Base-by-base conservation (phyloP, 352 stramenopile species). In the Pythium guiyangense region DNA sequence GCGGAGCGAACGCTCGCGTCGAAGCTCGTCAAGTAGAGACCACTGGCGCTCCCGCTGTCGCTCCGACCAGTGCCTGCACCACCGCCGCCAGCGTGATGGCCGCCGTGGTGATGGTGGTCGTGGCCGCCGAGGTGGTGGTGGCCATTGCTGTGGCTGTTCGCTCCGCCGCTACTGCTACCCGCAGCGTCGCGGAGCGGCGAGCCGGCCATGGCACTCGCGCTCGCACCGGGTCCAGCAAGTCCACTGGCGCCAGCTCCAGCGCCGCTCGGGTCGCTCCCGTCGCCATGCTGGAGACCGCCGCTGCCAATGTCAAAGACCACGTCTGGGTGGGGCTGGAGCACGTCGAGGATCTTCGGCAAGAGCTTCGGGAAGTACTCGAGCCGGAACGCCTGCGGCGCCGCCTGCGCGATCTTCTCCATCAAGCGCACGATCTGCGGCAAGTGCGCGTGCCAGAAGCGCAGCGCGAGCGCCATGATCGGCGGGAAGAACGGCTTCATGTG, bases 401-500 rank as follows among this genome's bases (percentile, higher is more conserved):
- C 79, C 31, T 90, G 73, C 0, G 85, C 82, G 20, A 97, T 88
- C 43, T 92, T 86, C 58, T 99, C 92, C 10, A 99, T 85, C 10
- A 99, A 79, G 0, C 80, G 88, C 25, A 99, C 93, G 56, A 99
- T 96, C 54, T 98, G 92, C 20, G 89, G 78, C 27, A 99, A 74
- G 71, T 99, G 97, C 1, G 88, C 79, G n/a, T 78, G 72, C 97
- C 97, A 99, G 62, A 98, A 99, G 15, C 96, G 84, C 48, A 98
- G 77, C 14, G 98, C 84, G 4, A 99, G 84, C 42, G 96, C 84
- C 71, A 99, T 98, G 52, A 99, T 99, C 6, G 86, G 84, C 5
- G 90, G 82, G 18, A 99, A 90, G 71, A 99, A 99, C 25, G 95
- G 92, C 49, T 96, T 89, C 62, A 99, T 90, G 77, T 99, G 92